A percentile compares a stretch with the other conserved stretches of the same genome.
These are phyloP conservation scores for Vinca minor DNA, from an alignment of 257 asterid species.

Conservation along the genomic window DNA sequence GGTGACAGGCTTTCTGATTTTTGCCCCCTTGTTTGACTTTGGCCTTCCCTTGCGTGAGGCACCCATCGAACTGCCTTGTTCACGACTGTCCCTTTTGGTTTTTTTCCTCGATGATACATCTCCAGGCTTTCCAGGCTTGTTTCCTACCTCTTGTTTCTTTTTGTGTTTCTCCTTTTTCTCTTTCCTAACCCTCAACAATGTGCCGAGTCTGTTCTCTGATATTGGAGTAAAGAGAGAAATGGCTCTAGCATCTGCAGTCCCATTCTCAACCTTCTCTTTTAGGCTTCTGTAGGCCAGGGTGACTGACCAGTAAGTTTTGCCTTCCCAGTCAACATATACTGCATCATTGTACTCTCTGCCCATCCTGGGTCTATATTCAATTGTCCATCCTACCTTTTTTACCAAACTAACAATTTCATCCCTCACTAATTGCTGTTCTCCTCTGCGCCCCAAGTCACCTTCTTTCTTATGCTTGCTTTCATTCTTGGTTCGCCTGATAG, in stretches of 20 bases:
- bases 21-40: slow-evolving; percentile 26
- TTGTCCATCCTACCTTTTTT: slow-evolving; percentile 70
- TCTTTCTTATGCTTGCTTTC: slow-evolving; percentile 13
- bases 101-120: slow-evolving; percentile 10
- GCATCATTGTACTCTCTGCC: slow-evolving; percentile 62
- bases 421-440: slow-evolving; percentile 58
- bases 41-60: slow-evolving; percentile 18
- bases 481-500: slow-evolving; percentile 1
- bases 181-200: slow-evolving; percentile 44
- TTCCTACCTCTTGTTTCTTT: slow-evolving; percentile 25
- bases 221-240: slow-evolving; percentile 48
- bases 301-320: slow-evolving; percentile 71
- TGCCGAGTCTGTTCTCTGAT: slow-evolving; percentile 55
- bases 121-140: slow-evolving; percentile 20
- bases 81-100: slow-evolving; percentile 1
- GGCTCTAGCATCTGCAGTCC: slow-evolving; percentile 47
- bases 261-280: slow-evolving; percentile 54
- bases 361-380: slow-evolving; percentile 60
- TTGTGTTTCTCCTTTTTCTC: slow-evolving; percentile 31
- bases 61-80: slow-evolving; percentile 5
- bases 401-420: slow-evolving; percentile 59
- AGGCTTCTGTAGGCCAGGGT: slow-evolving; percentile 72
- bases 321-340: slow-evolving; percentile 60
- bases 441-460: slow-evolving; percentile 44
- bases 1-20: slow-evolving; percentile 28